phyloP scores from a whole-genome alignment of 2,329 filamentous ascomycete genomes.

The Acephala macrosclerotiorum region DNA sequence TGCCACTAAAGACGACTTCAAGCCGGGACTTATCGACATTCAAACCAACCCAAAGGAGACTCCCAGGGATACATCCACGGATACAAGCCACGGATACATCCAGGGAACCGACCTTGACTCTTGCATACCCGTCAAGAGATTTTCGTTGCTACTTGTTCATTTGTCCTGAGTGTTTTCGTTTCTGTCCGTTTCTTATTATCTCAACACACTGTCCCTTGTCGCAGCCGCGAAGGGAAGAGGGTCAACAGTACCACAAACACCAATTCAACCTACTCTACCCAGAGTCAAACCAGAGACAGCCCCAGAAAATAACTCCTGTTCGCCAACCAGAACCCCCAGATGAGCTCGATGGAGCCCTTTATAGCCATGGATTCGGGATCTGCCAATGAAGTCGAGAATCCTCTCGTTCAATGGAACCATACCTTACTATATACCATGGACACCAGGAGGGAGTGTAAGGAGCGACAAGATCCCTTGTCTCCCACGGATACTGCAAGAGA shows the following conservation, averaged over 20 bases:
- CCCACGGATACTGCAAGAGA: background rate
- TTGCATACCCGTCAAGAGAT: background rate
- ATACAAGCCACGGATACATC: conserved; percentile 7
- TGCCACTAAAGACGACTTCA: background rate
- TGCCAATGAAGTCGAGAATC: background rate
- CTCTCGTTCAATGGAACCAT: background rate
- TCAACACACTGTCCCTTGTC: background rate
- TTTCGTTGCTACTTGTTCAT: background rate
- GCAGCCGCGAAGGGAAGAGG: background rate
- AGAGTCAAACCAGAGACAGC: background rate
- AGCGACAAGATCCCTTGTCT: background rate
- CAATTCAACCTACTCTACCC: background rate
- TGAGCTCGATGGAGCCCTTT: background rate
- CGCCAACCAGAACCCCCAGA: background rate
- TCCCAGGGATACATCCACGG: conserved; percentile 2
- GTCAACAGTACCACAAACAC: background rate
- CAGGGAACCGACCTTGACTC: background rate
- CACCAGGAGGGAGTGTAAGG: background rate
- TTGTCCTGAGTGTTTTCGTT: background rate
- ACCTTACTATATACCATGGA: background rate
- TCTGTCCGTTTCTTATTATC: conserved; percentile 4
- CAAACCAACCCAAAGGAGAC: background rate
- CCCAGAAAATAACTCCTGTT: background rate
- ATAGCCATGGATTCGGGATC: background rate
- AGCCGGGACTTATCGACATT: background rate